phyloP scores from a whole-genome alignment of 148 eudicot species.

The Rhododendron henanense region DNA sequence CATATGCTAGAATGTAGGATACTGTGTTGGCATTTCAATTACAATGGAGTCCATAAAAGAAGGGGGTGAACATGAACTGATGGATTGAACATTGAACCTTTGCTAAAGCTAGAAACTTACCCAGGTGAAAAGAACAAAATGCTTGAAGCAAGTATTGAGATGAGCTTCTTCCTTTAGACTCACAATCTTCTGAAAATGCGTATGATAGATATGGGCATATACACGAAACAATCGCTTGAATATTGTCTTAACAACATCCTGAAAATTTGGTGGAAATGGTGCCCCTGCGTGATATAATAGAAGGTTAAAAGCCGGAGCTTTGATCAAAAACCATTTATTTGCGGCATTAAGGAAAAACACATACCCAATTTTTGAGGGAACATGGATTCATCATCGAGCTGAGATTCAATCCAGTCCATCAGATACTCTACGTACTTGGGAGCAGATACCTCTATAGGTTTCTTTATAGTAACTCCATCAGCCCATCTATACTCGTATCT shows the following conservation, averaged over 20 bases:
- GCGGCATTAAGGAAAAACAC: not conserved
- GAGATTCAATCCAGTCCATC: slow-evolving; percentile 48
- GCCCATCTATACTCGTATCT: slow-evolving; percentile 49
- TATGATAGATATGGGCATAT: slow-evolving; percentile 44
- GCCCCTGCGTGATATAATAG: slow-evolving; percentile 22
- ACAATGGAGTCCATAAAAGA: not conserved
- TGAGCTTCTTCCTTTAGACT: slow-evolving; percentile 44
- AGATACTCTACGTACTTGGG: slow-evolving; percentile 42
- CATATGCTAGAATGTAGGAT: not conserved
- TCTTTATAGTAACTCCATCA: slow-evolving; percentile 43
- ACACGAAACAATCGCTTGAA: slow-evolving; percentile 44
- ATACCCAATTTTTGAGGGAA: slow-evolving; percentile 40
- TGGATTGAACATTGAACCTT: not conserved
- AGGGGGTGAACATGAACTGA: not conserved
- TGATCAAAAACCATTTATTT: not conserved
- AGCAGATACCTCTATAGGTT: slow-evolving; percentile 45
- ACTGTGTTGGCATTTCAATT: not conserved
- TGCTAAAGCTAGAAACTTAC: slow-evolving; percentile 20
- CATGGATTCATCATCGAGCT: slow-evolving; percentile 38
- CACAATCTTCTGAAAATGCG: slow-evolving; percentile 40
- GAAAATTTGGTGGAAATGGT: slow-evolving; percentile 40
- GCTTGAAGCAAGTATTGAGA: slow-evolving; percentile 46
- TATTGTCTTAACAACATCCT: slow-evolving; percentile 40
- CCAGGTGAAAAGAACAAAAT: slow-evolving; percentile 46
- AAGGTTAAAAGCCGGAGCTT: not conserved